phyloP scores from a whole-genome alignment of 129 eudicot genomes.

The Escallonia herrerae region DNA sequence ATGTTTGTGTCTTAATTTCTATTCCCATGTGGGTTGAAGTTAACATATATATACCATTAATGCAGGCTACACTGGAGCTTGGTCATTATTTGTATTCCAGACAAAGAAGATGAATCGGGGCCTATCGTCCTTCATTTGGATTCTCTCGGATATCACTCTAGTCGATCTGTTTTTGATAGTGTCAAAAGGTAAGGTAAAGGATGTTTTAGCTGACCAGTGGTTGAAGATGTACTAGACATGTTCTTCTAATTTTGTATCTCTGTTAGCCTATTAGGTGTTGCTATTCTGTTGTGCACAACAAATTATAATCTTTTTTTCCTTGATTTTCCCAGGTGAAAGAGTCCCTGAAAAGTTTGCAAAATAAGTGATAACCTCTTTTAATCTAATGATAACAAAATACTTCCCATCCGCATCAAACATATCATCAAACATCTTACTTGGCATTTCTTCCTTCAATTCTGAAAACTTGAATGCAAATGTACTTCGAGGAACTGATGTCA shows the following conservation, averaged over 20 bases:
- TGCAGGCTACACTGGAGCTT: constrained; percentile 90
- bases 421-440: too few relatives aligned
- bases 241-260: background rate
- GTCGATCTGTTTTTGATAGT: constrained; percentile 39
- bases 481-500: background rate
- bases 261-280: background rate
- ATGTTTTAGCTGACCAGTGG: background rate
- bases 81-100: constrained; percentile 76
- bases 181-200: constrained; percentile 46
- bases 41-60: too few relatives aligned
- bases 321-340: background rate
- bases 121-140: constrained; percentile 81
- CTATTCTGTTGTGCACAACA: background rate
- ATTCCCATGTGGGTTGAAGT: background rate
- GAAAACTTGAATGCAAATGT: background rate
- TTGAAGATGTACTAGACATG: background rate
- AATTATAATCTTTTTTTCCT: background rate
- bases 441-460: too few relatives aligned
- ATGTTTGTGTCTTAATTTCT: background rate
- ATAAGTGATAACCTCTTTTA: background rate
- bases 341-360: too few relatives aligned
- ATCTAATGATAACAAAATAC: background rate
- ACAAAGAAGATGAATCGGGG: constrained; percentile 55
- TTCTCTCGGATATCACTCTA: constrained; percentile 69
- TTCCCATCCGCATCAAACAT: background rate